Base-by-base conservation (phyloP, 208 protist genomes). In the Sergeia podlipaevii region DNA sequence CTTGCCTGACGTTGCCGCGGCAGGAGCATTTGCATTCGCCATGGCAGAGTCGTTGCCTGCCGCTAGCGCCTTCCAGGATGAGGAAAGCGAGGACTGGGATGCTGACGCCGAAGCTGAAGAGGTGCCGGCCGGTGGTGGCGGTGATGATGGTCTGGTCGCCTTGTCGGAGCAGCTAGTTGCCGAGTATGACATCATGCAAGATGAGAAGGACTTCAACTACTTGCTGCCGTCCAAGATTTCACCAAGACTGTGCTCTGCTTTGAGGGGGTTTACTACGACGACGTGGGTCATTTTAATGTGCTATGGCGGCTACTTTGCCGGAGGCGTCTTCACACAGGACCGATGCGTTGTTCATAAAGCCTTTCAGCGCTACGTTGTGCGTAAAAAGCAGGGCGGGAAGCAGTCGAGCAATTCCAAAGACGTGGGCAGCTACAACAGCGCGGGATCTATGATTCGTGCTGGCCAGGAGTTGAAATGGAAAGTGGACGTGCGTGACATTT, bases 371-470 rank as follows among this genome's bases (percentile, higher is more conserved):
- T 97, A 97, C 52, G 84, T 94, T 3, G 80, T 91, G 47, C 81
- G 91, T 21, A 97, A 97, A 51, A 97, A 97, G 62, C 91, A 97
- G 62, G 91, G 91, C 17, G 85, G 88, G 23, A 87, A 89, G 55
- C 91, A 97, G 61, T 90, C 86, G 1, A 86, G 63, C 13, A 80
- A 83, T 49, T 82, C 85, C 15, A 89, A 89, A 64, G 83, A 94
- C 39, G 70, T 73, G 15, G 77, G 78, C 27, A 86, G 77, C 41
- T 93, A 82, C 54, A 72, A 80, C 56, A 91, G 84, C 38, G 70
- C 83, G 5, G 91, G 91, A 15, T 91, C 85, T 0, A 74, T 86
- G 55, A 94, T 97, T 24, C 77, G 91, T n/a, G 70, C 75, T 11
- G 75, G 79, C 5, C 87, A 97, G 47, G 91, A 97, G 60, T 55